These are phyloP conservation scores for Dictyostelium capitatum DNA, from an alignment of 78 protist genomes.

Conservation along the genomic window DNA sequence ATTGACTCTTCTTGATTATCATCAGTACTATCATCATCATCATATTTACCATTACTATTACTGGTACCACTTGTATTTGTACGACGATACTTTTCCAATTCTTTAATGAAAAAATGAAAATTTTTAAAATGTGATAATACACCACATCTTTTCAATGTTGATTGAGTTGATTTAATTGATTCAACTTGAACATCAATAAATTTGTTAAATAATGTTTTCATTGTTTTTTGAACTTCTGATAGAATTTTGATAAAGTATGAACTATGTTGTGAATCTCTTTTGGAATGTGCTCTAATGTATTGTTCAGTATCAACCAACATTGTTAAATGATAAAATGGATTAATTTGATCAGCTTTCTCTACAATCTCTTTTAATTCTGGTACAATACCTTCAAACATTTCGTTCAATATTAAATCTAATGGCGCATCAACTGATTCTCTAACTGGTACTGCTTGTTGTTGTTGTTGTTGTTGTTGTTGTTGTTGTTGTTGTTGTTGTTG, in stretches of 20 bases:
- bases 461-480: neutral
- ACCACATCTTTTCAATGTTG: slow-evolving; percentile 66
- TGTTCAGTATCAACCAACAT: slow-evolving; percentile 51
- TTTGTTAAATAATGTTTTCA: slow-evolving; percentile 70
- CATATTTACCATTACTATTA: neutral
- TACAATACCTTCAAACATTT: slow-evolving; percentile 58
- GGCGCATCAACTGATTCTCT: slow-evolving; percentile 33
- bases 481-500: too few relatives aligned
- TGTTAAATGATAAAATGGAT: slow-evolving; percentile 67
- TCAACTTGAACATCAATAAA: slow-evolving; percentile 67
- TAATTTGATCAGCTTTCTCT: slow-evolving; percentile 65
- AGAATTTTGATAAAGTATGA: slow-evolving; percentile 30
- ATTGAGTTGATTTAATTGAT: slow-evolving; percentile 60
- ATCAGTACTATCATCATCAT: too few relatives aligned
- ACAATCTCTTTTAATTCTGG: slow-evolving; percentile 44
- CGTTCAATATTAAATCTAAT: slow-evolving; percentile 35
- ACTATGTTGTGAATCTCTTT: slow-evolving; percentile 10
- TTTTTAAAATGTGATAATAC: slow-evolving; percentile 61
- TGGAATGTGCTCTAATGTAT: slow-evolving; percentile 20
- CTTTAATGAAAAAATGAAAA: slow-evolving; percentile 33
- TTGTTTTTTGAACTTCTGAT: slow-evolving; percentile 70
- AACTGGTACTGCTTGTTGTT: neutral
- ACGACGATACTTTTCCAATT: slow-evolving; percentile 36
- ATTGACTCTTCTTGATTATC: slow-evolving; percentile 23
- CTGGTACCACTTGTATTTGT: neutral